Evolutionary conservation across 2,329 filamentous ascomycete genomes (phyloP).

Genomic region (Aspergillus brasiliensis): DNA sequence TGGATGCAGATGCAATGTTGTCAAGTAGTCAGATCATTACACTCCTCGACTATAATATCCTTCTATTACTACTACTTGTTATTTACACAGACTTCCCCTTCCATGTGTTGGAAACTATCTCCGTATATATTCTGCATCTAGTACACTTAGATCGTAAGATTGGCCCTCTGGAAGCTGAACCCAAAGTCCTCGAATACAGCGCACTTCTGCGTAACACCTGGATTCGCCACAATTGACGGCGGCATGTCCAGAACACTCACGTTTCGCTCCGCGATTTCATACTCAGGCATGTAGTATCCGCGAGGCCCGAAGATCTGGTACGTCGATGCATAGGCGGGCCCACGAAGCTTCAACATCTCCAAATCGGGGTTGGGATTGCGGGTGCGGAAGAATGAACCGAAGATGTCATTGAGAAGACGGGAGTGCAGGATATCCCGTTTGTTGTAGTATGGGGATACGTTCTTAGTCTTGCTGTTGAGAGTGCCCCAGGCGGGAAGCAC

Average conservation of each 20-base stretch:
- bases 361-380: slow-evolving; percentile 25
- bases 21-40: too few species aligned
- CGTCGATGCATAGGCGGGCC: slow-evolving; percentile 24
- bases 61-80: neutral
- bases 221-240: slow-evolving; percentile 17
- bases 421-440: slow-evolving; percentile 23
- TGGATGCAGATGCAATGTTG: too few species aligned
- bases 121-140: neutral
- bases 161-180: slow-evolving; percentile 27
- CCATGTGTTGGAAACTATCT: neutral
- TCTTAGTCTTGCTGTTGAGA: slow-evolving; percentile 25
- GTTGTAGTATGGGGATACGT: slow-evolving; percentile 28
- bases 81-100: neutral
- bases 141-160: neutral
- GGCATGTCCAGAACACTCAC: slow-evolving; percentile 21
- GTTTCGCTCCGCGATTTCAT: slow-evolving; percentile 9
- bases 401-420: slow-evolving; percentile 29
- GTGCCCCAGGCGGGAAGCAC: slow-evolving; percentile 32
- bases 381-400: slow-evolving; percentile 25
- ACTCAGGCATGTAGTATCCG: slow-evolving; percentile 17
- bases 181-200: slow-evolving; percentile 27
- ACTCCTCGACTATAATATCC: too few species aligned
- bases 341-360: slow-evolving; percentile 19
- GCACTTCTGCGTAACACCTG: slow-evolving; percentile 20
- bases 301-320: slow-evolving; percentile 16